Evolutionary conservation across 768 basidiomycete genomes (phyloP).

Genomic region (Collybia nuda): DNA sequence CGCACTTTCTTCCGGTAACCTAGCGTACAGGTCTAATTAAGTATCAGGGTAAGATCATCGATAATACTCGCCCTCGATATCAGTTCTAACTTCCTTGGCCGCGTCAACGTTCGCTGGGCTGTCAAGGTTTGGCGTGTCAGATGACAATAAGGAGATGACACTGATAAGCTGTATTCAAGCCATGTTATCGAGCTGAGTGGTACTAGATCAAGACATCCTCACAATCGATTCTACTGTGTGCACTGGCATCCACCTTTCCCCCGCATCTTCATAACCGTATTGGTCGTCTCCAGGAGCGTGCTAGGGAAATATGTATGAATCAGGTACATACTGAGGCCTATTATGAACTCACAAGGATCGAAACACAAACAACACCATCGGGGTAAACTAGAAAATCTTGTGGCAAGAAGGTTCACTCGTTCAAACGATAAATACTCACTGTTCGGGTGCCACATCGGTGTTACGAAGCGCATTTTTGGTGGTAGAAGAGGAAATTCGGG

Average conservation of each 20-base stretch:
- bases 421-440: conserved; percentile 49
- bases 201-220: conserved; percentile 15
- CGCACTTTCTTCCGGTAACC: conserved; percentile 97
- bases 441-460: conserved; percentile 97
- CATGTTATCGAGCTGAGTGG: conserved; percentile 8
- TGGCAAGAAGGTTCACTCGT: conserved; percentile 8
- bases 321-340: conserved; percentile 1
- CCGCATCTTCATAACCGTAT: conserved; percentile 95
- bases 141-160: conserved; percentile 93
- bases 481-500: conserved; percentile 87
- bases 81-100: conserved; percentile 79
- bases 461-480: conserved; percentile 95
- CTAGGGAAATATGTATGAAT: conserved; percentile 35
- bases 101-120: conserved; percentile 98
- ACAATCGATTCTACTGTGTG: conserved; percentile 98
- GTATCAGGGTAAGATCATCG: background rate
- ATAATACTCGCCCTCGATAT: conserved; percentile 51
- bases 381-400: conserved; percentile 70
- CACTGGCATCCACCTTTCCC: conserved; percentile 97
- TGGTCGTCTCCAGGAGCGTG: conserved; percentile 96
- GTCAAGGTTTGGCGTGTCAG: conserved; percentile 87
- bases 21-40: conserved; percentile 25
- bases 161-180: conserved; percentile 71
- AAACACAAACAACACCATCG: conserved; percentile 93
- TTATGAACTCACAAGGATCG: conserved; percentile 70